These are phyloP conservation scores for Hypoxylon sp. DNA, from an alignment of 2,329 filamentous ascomycete genomes.

Conservation along the genomic window DNA sequence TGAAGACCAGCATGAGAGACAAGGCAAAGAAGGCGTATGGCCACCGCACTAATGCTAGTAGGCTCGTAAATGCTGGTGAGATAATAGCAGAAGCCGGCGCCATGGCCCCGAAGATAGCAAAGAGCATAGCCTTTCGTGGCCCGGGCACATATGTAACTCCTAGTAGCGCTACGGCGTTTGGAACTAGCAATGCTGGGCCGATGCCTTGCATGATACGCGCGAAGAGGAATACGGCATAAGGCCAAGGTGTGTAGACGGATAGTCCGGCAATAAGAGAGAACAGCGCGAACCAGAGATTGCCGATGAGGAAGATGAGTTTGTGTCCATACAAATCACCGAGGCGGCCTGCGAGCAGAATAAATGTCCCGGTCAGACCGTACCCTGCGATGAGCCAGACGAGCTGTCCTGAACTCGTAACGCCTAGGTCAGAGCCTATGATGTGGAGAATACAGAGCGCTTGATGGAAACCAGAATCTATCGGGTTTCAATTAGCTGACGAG, in stretches of 20 bases:
- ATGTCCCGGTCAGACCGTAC: conserved; percentile 64
- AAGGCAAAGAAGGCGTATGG: conserved; percentile 53
- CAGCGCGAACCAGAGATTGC: conserved; percentile 64
- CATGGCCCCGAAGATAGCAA: conserved; percentile 55
- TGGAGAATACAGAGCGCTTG: conserved; percentile 56
- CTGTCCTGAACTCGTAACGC: conserved; percentile 58
- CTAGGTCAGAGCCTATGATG: conserved; percentile 61
- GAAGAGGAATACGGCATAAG: conserved; percentile 57
- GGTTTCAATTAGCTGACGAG: conserved; percentile 23
- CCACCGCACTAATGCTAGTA: conserved; percentile 52
- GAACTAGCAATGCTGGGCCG: conserved; percentile 67
- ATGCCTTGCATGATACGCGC: conserved; percentile 64
- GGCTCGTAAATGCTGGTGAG: conserved; percentile 50
- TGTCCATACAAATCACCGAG: conserved; percentile 66
- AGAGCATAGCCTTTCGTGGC: conserved; percentile 54
- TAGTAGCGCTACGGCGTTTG: conserved; percentile 68
- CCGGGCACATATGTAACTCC: conserved; percentile 62
- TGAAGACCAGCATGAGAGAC: conserved; percentile 47
- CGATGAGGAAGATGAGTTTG: conserved; percentile 63
- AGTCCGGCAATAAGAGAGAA: conserved; percentile 63
- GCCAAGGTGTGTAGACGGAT: conserved; percentile 55
- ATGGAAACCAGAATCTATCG: conserved; percentile 51
- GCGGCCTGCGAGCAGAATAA: conserved; percentile 64
- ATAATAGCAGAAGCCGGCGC: conserved; percentile 53
- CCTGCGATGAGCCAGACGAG: conserved; percentile 64